Evolutionary conservation across 2,329 filamentous ascomycete genomes (phyloP).

Genomic region (Fonsecaea erecta): DNA sequence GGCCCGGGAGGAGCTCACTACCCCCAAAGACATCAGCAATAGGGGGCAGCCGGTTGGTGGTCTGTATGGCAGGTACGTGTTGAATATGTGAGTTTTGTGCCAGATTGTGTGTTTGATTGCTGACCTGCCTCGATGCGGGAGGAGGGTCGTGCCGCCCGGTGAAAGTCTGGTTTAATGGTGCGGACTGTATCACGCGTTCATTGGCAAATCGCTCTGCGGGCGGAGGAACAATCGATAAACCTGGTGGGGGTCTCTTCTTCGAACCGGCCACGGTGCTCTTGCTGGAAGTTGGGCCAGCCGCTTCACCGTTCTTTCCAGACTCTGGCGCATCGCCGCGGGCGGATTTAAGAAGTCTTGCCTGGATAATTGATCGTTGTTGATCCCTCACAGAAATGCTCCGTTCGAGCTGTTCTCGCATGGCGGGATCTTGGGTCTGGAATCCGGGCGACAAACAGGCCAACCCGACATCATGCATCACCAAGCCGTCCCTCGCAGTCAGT

Average conservation of each 20-base stretch:
- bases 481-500: conserved; percentile 75
- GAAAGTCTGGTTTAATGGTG: conserved; percentile 91
- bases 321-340: conserved; percentile 75
- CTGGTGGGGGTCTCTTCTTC: conserved; percentile 79
- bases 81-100: conserved; percentile 88
- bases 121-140: conserved; percentile 75
- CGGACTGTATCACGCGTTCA: conserved; percentile 95
- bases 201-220: conserved; percentile 89
- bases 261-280: conserved; percentile 70
- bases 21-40: conserved; percentile 91
- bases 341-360: conserved; percentile 85
- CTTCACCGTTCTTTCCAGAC: conserved; percentile 59
- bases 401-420: conserved; percentile 93
- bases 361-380: conserved; percentile 93
- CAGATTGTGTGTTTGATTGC: conserved; percentile 80
- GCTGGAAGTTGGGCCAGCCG: conserved; percentile 43
- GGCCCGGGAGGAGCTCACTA: conserved; percentile 69
- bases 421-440: conserved; percentile 94
- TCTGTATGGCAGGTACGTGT: conserved; percentile 85
- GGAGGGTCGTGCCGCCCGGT: conserved; percentile 83
- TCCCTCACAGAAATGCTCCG: conserved; percentile 91
- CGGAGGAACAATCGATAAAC: conserved; percentile 91
- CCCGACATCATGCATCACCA: conserved; percentile 87
- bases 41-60: conserved; percentile 86
- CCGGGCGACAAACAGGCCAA: conserved; percentile 93